Evolutionary conservation across 2,329 filamentous ascomycete species (phyloP), one percentile per base, ranked within the genome.

Genomic region (Taxawa tesnikishii): DNA sequence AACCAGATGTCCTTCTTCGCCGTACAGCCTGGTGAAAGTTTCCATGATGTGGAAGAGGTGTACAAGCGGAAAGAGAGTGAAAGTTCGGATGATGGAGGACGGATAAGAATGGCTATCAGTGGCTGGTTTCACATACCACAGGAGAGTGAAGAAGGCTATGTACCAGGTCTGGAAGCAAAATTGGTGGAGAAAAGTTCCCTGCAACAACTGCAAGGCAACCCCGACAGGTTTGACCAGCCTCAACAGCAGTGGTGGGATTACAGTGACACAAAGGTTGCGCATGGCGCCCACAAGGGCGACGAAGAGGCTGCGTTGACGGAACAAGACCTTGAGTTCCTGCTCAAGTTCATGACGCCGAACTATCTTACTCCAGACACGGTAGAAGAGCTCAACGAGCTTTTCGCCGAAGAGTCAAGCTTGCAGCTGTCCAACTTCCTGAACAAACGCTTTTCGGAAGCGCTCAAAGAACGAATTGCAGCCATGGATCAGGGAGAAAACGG

Each of bases 61-160:
- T 96, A 94, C 59, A 75, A 82, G 53, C 48, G 65, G 61, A 41
- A 67, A 53, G 38, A 65, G 63, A 51, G 69, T 63, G 46, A 71
- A 73, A 57, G 23, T 11, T 70, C 75, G 68, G 51, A 74, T 68
- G 72, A 87, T 37, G 79, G 79, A 12, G 79, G 79, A 1, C 73
- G 83, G 29, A 75, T 94, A 29, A 78, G 90, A 44, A 96, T 98
- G 88, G 90, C 90, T 31, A 94, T 98, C 51, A 94, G 84, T 52
- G 90, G 90, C 32, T 98, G 90, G 90, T 98, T 92, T 56, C 90
- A 98, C 58, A 96, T 98, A 41, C 90, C 90, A 0, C 90, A 98
- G 59, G 62, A 82, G 45, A 88, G 88, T 34, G 90, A 98, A 56
- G 84, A 93, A 15, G 90, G 90, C 26, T 98, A 80, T 47, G 75